Conservation (phyloP, 2,329 filamentous ascomycete species). For the Plenodomus lindquistii region DNA sequence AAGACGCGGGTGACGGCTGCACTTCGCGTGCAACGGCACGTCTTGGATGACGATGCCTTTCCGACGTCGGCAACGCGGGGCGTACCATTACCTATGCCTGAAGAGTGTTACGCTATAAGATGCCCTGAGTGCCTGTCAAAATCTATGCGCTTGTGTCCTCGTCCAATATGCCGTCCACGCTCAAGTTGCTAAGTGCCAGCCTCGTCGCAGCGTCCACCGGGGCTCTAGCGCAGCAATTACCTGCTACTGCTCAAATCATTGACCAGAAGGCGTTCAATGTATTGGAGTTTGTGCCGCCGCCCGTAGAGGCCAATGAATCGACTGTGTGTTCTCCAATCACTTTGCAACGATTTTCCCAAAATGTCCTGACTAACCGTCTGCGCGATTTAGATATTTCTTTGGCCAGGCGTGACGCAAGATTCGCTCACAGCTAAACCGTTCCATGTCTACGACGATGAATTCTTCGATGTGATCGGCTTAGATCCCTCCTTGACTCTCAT, state of each 20-base stretch:
- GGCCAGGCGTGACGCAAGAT: conserved; percentile 24
- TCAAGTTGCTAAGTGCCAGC: conserved; percentile 9
- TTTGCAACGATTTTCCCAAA: neutral
- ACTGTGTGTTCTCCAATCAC: conserved; percentile 13
- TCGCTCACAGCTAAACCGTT: conserved; percentile 26
- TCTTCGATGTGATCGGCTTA: conserved; percentile 28
- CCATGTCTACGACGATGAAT: conserved; percentile 31
- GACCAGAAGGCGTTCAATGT: conserved; percentile 29
- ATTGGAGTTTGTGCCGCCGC: conserved; percentile 21
- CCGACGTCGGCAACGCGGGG: neutral
- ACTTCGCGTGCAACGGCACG: neutral
- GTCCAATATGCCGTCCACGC: conserved; percentile 11
- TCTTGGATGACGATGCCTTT: neutral
- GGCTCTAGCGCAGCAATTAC: conserved; percentile 22
- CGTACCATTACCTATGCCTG: neutral
- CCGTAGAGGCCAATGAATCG: conserved; percentile 20
- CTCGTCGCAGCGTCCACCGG: conserved; percentile 5
- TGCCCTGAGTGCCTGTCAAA: neutral
- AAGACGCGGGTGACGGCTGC: neutral
- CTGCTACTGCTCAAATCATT: conserved; percentile 24
- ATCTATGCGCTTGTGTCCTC: neutral
- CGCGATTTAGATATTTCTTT: conserved; percentile 18
- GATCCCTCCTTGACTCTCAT: conserved; percentile 27
- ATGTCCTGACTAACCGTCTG: conserved; percentile 4
- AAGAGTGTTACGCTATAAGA: neutral